Evolutionary conservation across 176 grass and related monocot genomes (phyloP), one percentile per base, ranked within the genome.

Genomic region (Rhynchospora tenuis): DNA sequence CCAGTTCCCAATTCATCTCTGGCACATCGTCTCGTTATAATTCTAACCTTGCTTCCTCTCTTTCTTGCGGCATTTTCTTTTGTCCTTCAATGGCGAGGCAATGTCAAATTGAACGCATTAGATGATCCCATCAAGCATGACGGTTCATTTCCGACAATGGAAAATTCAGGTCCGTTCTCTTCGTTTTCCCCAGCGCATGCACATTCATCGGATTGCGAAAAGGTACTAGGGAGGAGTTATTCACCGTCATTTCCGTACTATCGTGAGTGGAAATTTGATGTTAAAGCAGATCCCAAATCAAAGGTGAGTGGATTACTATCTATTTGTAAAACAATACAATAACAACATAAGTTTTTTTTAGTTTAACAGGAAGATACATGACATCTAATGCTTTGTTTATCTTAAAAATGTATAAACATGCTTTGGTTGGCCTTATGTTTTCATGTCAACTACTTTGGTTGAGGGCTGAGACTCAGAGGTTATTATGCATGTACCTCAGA

Each of bases 31-130:
- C 62, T 94, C 4, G 87, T 98, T 2, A 70, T 91, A 1, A 81
- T 98, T 52, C 88, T 98, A 1, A 91, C 88, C 7, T 86, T 59
- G 3, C 92, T 98, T n/a, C 89, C 91, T 15, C 89, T 98, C 56
- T 78, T 84, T 7, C 87, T 98, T 61, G 90, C 90, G 4, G 64
- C 73, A 12, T 85, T 98, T 24, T 90, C 92, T 0, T 98, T 93
- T 64, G 83, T 86, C 26, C 90, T 98, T 65, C 95, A 98, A 73
- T 98, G 92, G 95, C 90, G 89, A 65, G 92, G 95, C 66, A 86
- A 86, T 79, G 84, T 38, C 15, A 85, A 29, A 48, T 52, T 87
- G 24, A 89, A 94, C 38, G 89, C 89, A 56, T 84, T 89, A 16
- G 33, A 88, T 1, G 50, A 85, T 67, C 69, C 76, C 12, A 11